A percentile compares a stretch with the other conserved stretches of the same genome.
Conservation (phyloP, 2,329 filamentous ascomycete genomes). For the Alternaria arbusti region DNA sequence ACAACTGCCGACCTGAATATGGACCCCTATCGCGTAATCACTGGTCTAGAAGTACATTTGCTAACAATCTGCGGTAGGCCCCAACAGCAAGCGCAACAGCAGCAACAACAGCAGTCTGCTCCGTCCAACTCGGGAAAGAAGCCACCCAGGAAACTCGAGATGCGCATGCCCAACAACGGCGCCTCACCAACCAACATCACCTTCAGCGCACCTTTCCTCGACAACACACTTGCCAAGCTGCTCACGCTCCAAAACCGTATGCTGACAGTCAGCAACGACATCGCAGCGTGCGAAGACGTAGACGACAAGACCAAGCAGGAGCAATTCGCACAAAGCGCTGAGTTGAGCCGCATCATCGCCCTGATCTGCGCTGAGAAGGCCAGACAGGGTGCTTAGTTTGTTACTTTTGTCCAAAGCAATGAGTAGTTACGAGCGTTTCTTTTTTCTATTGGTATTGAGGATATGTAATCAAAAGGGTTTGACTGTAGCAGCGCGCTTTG, state of each 20-base stretch:
- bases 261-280: slow-evolving; percentile 56
- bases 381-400: slow-evolving; percentile 50
- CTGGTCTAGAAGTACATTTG: not conserved
- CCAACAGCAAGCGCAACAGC: slow-evolving; percentile 26
- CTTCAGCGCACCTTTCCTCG: slow-evolving; percentile 60
- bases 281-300: slow-evolving; percentile 54
- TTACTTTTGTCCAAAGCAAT: not conserved
- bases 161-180: slow-evolving; percentile 51
- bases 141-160: slow-evolving; percentile 58
- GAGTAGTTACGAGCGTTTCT: not conserved
- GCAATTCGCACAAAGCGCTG: slow-evolving; percentile 57
- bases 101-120: slow-evolving; percentile 21
- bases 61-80: slow-evolving; percentile 27
- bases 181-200: slow-evolving; percentile 50
- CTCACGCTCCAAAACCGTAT: slow-evolving; percentile 58
- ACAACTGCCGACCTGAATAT: not conserved
- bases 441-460: not conserved
- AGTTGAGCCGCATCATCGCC: slow-evolving; percentile 58
- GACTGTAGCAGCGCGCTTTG: not conserved
- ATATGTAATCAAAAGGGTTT: not conserved
- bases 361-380: slow-evolving; percentile 61
- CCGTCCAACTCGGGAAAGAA: slow-evolving; percentile 42
- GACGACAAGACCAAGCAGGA: slow-evolving; percentile 57
- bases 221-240: slow-evolving; percentile 60
- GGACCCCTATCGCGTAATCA: not conserved